Base-by-base conservation (phyloP, 495 filamentous ascomycete species). In the Alectoria sarmentosa region DNA sequence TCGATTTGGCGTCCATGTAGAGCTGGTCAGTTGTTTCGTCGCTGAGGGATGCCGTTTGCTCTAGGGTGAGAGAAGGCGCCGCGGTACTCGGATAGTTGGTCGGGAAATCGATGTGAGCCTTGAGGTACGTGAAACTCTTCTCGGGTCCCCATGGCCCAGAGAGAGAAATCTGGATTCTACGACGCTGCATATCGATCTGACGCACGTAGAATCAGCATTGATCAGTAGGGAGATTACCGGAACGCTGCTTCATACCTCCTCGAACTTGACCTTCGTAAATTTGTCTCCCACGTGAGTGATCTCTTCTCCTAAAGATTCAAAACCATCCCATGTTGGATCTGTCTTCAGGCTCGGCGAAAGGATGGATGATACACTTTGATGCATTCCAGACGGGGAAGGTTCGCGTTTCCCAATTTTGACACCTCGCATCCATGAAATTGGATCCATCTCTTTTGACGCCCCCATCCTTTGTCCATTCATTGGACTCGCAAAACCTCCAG, bases 341-440 rank as follows among this genome's bases (percentile, higher is more conserved):
- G 46, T 17, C 17, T 69, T 60, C 30, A 67, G 58, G n/a, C 46
- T 59, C 26, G 68, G 64, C 48, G 69, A 65, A 39, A 70, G 32
- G 14, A 70, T 63, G 10, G 62, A 58, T 63, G 65, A 63, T 13
- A 58, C 36, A 38, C 60, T 69, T 36, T 70, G 74, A 67, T 57
- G 75, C 72, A 59, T 67, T 68, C 58, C 65, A 39, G 61, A 62
- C 19, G 21, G 78, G 67, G 17, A 69, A 59, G 70, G 68, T 58
- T 81, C 81, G 60, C 80, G 77, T 67, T 87, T 87, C 34, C 78
- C 83, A 69, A 97, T 92, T 66, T 90, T 94, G 48, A 97, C 90
- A 38, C 91, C 91, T 64, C 86, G 90, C 90, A 97, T 96, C 92
- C 92, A 97, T 19, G 86, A 82, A 64, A 97, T 93, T 41, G 91